phyloP scores from a whole-genome alignment of 176 grass and related monocot genomes.

The Paspalum notatum region DNA sequence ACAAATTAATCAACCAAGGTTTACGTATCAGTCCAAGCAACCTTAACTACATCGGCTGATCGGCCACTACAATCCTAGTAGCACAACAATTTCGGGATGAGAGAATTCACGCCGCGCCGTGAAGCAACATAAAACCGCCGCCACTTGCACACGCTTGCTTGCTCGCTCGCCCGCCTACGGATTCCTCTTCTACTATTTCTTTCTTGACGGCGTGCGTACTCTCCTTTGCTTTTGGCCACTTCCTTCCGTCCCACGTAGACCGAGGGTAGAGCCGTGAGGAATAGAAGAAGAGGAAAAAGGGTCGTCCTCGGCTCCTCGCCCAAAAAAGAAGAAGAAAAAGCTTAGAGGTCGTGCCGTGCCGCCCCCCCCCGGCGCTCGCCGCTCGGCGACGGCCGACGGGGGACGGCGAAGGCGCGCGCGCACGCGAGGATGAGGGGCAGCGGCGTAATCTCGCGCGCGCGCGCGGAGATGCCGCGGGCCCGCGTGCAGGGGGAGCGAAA shows the following conservation, averaged over 20 bases:
- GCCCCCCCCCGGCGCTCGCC: no score
- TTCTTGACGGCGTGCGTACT: neutral
- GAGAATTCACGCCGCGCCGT: no score
- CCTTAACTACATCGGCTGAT: no score
- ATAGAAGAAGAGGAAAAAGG: neutral
- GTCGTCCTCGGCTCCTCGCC: no score
- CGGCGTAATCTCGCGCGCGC: neutral
- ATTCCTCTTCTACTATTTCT: neutral
- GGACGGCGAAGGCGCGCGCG: no score
- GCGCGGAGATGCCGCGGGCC: constrained; percentile 17
- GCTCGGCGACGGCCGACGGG: no score
- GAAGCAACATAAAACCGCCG: neutral
- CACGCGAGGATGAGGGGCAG: neutral
- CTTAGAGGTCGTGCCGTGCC: no score
- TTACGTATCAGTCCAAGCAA: no score
- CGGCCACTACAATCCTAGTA: neutral
- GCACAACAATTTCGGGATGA: no score
- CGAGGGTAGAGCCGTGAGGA: neutral
- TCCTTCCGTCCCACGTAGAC: no score
- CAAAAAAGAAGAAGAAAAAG: no score
- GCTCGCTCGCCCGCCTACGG: neutral
- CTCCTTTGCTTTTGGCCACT: no score
- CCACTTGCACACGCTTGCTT: neutral
- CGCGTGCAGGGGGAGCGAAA: neutral
- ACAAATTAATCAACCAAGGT: neutral